Conservation (phyloP, 164 flowering plant genomes). For the Umbilicus rupestris region DNA sequence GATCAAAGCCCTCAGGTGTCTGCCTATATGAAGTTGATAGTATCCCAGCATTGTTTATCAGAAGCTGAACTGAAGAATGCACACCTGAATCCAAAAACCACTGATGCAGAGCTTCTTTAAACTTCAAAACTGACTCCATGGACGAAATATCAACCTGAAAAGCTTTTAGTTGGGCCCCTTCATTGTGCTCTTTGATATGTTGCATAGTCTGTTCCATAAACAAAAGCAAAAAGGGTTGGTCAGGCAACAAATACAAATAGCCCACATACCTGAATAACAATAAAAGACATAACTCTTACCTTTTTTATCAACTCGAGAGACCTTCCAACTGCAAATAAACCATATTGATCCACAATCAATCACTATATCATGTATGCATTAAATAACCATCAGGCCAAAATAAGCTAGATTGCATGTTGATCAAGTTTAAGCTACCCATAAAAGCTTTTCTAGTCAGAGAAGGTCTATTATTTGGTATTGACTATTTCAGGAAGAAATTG, state of each 20-base stretch:
- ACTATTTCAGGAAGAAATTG: not conserved
- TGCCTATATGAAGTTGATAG: conserved; percentile 60
- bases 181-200: conserved; percentile 35
- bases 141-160: conserved; percentile 69
- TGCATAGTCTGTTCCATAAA: conserved; percentile 38
- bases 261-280: not conserved
- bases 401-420: not conserved
- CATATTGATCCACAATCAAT: conserved; percentile 9
- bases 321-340: conserved; percentile 64
- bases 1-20: conserved; percentile 65
- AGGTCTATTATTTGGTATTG: not conserved
- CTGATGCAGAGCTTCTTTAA: conserved; percentile 44
- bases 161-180: conserved; percentile 53
- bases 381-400: not conserved
- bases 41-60: conserved; percentile 92
- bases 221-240: conserved; percentile 7
- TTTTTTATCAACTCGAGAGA: conserved; percentile 35
- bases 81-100: conserved; percentile 63
- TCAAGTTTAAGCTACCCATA: too few species aligned
- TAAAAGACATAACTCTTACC: conserved; percentile 23
- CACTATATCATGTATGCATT: not conserved
- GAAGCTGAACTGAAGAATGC: conserved; percentile 70
- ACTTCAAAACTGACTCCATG: conserved; percentile 50
- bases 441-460: not conserved
- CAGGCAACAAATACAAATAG: not conserved